Conservation (phyloP, 176 grass and related monocot species). For the Typha latifolia region DNA sequence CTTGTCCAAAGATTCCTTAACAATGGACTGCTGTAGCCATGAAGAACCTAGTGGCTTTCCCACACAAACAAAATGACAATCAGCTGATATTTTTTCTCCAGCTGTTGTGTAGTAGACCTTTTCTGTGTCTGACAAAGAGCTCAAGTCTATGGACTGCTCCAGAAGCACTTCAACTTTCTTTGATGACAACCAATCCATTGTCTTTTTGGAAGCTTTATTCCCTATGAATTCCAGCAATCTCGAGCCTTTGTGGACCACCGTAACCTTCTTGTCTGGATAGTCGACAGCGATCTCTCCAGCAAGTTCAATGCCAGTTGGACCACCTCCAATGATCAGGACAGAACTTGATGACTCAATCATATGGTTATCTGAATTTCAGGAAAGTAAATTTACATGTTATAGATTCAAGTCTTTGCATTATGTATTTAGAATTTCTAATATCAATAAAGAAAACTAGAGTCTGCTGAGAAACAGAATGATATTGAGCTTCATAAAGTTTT, state of each 20-base stretch:
- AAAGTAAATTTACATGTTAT: too few relatives aligned
- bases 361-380: slow-evolving; percentile 22
- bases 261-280: slow-evolving; percentile 38
- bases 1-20: slow-evolving; percentile 24
- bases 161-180: slow-evolving; percentile 36
- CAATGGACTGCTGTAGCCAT: slow-evolving; percentile 21
- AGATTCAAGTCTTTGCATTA: too few relatives aligned
- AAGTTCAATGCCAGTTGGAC: slow-evolving; percentile 34
- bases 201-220: slow-evolving; percentile 25
- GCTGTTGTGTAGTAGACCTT: slow-evolving; percentile 7
- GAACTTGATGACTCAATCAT: slow-evolving; percentile 33
- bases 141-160: slow-evolving; percentile 34
- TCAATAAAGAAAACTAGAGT: too few relatives aligned
- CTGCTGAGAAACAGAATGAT: too few relatives aligned
- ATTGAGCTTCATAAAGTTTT: too few relatives aligned
- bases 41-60: slow-evolving; percentile 12
- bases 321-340: slow-evolving; percentile 31
- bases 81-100: slow-evolving; percentile 24
- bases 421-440: too few relatives aligned
- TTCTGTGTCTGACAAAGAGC: slow-evolving; percentile 20
- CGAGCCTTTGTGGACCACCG: slow-evolving; percentile 25
- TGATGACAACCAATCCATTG: slow-evolving; percentile 20
- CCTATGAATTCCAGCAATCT: slow-evolving; percentile 34
- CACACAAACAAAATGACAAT: slow-evolving; percentile 43
- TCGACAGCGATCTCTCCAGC: slow-evolving; percentile 24